Evolutionary conservation across 2,329 filamentous ascomycete genomes (phyloP), one percentile per base, ranked within the genome.

Genomic region (Gnomoniopsis smithogilvyi): DNA sequence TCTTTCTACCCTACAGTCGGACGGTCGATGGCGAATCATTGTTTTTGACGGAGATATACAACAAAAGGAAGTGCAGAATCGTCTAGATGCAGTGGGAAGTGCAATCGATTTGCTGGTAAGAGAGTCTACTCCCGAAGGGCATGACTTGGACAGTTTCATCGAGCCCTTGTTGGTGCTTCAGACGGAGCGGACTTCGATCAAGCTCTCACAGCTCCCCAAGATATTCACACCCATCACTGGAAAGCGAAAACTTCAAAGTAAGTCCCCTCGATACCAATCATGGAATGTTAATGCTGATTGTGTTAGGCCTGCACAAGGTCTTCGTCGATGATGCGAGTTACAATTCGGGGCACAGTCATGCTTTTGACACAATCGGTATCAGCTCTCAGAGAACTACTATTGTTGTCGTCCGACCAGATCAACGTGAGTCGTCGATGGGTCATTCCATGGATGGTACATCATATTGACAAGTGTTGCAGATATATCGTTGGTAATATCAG

Each of bases 391-490:
- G 68, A 34, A 80, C 81, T 0, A 78, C 76, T 0, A 62, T 85
- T 4, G 74, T 83, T 0, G 72, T 87, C 60, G 77, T 87, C 10
- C 75, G 85, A 15, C 85, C 85, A 1, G 85, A 87, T 72, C 84
- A 87, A 72, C 84, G 82, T 83, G 70, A 72, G 79, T 70, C 19
- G 1, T 4, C 7, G 10, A 17, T 4, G 17, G 3, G 17, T 3
- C n/a, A 3, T 14, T 2, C 2, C 14, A 17, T 22, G 11, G 4
- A 14, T 19, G 4, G 10, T 21, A 19, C 17, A 36, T 26, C 6
- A 2, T 0, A 33, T 43, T 49, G 21, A 51, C 7, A 24, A 34
- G 7, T 22, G 3, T 24, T 34, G 21, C 33, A 72, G 70, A 71
- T 56, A 65, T 70, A 38, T 64, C 70, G n/a, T 65, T 62, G 47